phyloP scores from a whole-genome alignment of 2,329 filamentous ascomycete species.

The Chalara sp. region DNA sequence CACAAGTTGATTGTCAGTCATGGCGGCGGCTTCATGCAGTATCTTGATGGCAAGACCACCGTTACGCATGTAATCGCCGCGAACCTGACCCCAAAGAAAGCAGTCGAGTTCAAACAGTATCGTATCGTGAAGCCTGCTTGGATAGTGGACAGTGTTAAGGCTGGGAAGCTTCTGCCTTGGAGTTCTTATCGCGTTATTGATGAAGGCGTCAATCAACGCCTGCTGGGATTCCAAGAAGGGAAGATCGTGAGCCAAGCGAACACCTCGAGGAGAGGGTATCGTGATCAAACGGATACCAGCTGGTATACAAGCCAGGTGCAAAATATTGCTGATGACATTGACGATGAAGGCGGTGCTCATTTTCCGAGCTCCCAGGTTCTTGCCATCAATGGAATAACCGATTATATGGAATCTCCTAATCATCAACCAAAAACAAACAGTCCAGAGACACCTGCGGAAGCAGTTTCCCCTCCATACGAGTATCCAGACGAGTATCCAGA shows the following conservation, averaged over 20 bases:
- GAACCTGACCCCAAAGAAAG: constrained; percentile 85
- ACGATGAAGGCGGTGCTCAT: constrained; percentile 33
- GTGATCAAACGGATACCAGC: constrained; percentile 72
- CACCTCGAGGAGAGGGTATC: constrained; percentile 58
- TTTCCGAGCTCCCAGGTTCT: constrained; percentile 19
- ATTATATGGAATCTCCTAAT: constrained; percentile 2
- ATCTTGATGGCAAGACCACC: constrained; percentile 88
- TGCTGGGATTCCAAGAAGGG: constrained; percentile 57
- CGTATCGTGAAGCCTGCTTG: constrained; percentile 91
- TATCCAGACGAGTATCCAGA: constrained; percentile 3
- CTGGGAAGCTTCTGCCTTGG: constrained; percentile 81
- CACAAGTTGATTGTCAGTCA: constrained; percentile 83
- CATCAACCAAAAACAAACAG: not conserved
- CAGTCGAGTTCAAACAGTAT: constrained; percentile 79
- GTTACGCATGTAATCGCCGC: constrained; percentile 96
- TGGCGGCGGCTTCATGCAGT: constrained; percentile 93
- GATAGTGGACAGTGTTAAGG: constrained; percentile 83
- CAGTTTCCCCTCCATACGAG: not conserved
- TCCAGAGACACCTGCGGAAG: not conserved
- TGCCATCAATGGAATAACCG: constrained; percentile 7
- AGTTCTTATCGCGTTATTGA: constrained; percentile 76
- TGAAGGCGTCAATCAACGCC: constrained; percentile 75
- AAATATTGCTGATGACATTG: constrained; percentile 31
- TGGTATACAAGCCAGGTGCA: constrained; percentile 75
- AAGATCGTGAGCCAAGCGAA: constrained; percentile 61